These are phyloP conservation scores for Leccinum olivaceopallidum DNA, from an alignment of 768 basidiomycete species.

Conservation along the genomic window DNA sequence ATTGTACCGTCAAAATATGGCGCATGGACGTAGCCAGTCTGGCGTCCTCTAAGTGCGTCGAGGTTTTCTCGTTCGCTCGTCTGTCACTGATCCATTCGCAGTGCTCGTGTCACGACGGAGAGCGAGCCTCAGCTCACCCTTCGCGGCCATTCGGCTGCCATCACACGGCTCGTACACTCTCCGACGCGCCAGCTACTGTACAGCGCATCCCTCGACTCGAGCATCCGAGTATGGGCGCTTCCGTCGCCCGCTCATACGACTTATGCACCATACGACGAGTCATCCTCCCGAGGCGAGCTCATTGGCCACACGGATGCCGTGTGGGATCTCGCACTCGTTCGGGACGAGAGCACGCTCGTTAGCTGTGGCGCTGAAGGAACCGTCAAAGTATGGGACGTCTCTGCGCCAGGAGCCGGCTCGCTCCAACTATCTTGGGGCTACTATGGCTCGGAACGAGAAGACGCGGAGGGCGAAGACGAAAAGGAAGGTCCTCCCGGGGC, in stretches of 20 bases:
- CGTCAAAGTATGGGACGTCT: conserved; percentile 93
- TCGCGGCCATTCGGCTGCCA: conserved; percentile 89
- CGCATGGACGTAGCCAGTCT: conserved; percentile 77
- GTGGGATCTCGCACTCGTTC: conserved; percentile 89
- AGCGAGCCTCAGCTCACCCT: conserved; percentile 92
- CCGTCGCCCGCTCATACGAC: conserved; percentile 79
- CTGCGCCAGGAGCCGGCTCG: conserved; percentile 57
- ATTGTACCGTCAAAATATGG: conserved; percentile 97
- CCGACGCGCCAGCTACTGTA: conserved; percentile 77
- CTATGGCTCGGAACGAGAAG: conserved; percentile 55
- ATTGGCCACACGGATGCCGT: conserved; percentile 95
- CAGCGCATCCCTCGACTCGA: conserved; percentile 91
- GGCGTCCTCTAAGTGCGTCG: conserved; percentile 73
- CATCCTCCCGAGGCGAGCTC: conserved; percentile 72
- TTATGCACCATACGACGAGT: conserved; percentile 88
- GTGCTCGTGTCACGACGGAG: conserved; percentile 75
- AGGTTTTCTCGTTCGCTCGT: conserved; percentile 5
- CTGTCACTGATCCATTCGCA: conserved; percentile 30
- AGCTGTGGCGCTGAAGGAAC: conserved; percentile 90
- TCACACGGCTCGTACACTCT: conserved; percentile 83
- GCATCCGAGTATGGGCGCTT: conserved; percentile 88
- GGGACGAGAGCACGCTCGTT: conserved; percentile 81
- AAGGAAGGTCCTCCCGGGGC: conserved; percentile 57
- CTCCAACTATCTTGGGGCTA: conserved; percentile 82
- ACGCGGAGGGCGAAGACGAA: conserved; percentile 43